Base-by-base conservation (phyloP, 192 early-diverging fungal species). In the Diversispora eburnea region DNA sequence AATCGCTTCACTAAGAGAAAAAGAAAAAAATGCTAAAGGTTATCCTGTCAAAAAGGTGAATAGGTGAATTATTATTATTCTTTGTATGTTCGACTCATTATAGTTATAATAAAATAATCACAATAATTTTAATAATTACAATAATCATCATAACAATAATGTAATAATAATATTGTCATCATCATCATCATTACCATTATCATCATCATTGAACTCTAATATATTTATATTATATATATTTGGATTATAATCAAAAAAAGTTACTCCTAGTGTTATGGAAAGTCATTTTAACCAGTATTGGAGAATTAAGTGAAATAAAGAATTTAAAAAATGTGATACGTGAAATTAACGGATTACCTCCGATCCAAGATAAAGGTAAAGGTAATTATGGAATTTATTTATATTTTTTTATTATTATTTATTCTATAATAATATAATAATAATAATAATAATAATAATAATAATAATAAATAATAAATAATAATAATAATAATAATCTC, bases 211-310 rank as follows among this genome's bases (percentile, higher is more conserved):
- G n/a, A 54, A 17, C n/a, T 4, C 51, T 17, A 10, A 54, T 54
- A 54, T 17, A 17, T 13, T 54, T 17, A 54, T 10, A 13, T 52
- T 9, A 52, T 17, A 54, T 17, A 17, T 54, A 13, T 10, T 17
- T 54, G 51, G 51, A 54, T 17, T 17, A n/a, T 8, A 52, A 48
- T 25, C 51, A 56, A 17, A 4, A 4, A 8, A 57, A 92, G 88
- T 78, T 93, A 46, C 67, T 91, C 7, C 74, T 92, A 3, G 72
- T 92, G 41, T 77, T 91, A 0, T 92, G 88, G 88, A 93, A 92
- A 78, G 82, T 87, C 13, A 62, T 93, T 19, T 62, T 88, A 20
- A 72, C 79, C 13, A 87, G 85, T 41, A 65, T 91, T 13, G 92
- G 92, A 8, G 83, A 81, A 43, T 63, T 81, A 25, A 77, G 84